These are phyloP conservation scores for Phytopythium oedochilum DNA, from an alignment of 352 stramenopile genomes.

Conservation along the genomic window DNA sequence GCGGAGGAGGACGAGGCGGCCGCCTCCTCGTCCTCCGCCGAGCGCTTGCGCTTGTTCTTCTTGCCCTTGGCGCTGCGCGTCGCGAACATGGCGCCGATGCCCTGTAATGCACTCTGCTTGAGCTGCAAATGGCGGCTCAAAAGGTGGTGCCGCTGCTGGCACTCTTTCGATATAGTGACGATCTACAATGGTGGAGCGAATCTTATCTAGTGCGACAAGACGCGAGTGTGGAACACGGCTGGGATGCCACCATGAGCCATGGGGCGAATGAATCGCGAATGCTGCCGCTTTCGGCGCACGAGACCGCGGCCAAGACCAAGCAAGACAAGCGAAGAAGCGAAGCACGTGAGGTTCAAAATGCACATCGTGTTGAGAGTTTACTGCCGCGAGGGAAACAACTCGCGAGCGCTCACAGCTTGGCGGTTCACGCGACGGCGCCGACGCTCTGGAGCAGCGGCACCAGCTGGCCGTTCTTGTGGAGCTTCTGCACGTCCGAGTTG, in stretches of 20 bases:
- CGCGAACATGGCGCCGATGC: slow-evolving; percentile 29
- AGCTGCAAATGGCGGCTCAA: neutral
- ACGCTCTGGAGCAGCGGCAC: slow-evolving; percentile 81
- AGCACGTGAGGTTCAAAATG: neutral
- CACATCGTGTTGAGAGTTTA: neutral
- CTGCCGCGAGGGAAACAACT: too few species aligned
- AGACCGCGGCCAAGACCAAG: too few species aligned
- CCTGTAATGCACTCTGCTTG: too few species aligned
- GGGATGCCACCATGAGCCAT: too few species aligned
- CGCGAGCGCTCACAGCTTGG: slow-evolving; percentile 16
- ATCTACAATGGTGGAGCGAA: too few species aligned
- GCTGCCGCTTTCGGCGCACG: too few species aligned
- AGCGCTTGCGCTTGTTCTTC: slow-evolving; percentile 44
- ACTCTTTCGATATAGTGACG: neutral
- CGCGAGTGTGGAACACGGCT: too few species aligned
- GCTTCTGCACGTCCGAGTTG: slow-evolving; percentile 92
- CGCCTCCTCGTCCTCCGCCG: slow-evolving; percentile 24
- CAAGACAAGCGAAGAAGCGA: too few species aligned
- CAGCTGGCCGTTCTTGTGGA: slow-evolving; percentile 87
- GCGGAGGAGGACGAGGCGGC: neutral
- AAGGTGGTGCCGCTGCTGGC: too few species aligned
- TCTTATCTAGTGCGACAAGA: too few species aligned
- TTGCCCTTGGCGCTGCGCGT: slow-evolving; percentile 29
- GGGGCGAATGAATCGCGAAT: too few species aligned
- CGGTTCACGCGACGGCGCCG: slow-evolving; percentile 29